A percentile compares a stretch with the other conserved stretches of the same genome.
phyloP scores from a whole-genome alignment of 2,329 filamentous ascomycete genomes.

The Fusarium pseudocircinatum region DNA sequence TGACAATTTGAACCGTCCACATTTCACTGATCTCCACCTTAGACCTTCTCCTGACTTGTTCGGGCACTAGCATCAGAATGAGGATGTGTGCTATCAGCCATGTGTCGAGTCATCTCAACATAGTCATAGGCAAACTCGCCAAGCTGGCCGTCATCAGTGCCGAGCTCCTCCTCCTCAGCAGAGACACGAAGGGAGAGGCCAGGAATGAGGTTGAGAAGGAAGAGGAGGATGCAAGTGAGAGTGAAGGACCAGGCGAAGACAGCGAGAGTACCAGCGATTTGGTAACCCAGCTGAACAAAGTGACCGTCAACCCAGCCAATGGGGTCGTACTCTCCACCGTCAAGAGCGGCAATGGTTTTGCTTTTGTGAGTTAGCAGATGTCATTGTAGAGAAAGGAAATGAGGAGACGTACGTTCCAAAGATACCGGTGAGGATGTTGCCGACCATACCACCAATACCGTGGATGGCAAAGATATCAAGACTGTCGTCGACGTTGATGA shows the following conservation, averaged over 20 bases:
- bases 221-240: conserved; percentile 74
- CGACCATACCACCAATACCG: conserved; percentile 83
- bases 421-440: conserved; percentile 80
- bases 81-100: conserved; percentile 54
- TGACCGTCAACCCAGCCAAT: conserved; percentile 78
- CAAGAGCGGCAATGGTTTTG: conserved; percentile 77
- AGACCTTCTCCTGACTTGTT: conserved; percentile 46
- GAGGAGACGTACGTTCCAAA: conserved; percentile 70
- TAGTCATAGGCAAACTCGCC: conserved; percentile 89
- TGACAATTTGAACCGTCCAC: not conserved
- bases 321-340: conserved; percentile 67
- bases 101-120: conserved; percentile 75
- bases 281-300: conserved; percentile 76
- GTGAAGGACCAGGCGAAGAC: conserved; percentile 73
- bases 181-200: conserved; percentile 74
- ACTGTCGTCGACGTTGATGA: conserved; percentile 82
- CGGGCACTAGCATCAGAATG: conserved; percentile 37
- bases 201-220: conserved; percentile 75
- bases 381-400: not conserved
- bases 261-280: conserved; percentile 74
- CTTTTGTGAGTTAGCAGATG: conserved; percentile 47
- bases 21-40: not conserved
- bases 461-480: conserved; percentile 94
- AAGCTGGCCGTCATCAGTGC: conserved; percentile 78
- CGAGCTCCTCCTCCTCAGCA: conserved; percentile 74